A percentile compares a stretch with the other conserved stretches of the same genome.
Conservation (phyloP, 176 grass and related monocot species). For the Triticum urartu region DNA sequence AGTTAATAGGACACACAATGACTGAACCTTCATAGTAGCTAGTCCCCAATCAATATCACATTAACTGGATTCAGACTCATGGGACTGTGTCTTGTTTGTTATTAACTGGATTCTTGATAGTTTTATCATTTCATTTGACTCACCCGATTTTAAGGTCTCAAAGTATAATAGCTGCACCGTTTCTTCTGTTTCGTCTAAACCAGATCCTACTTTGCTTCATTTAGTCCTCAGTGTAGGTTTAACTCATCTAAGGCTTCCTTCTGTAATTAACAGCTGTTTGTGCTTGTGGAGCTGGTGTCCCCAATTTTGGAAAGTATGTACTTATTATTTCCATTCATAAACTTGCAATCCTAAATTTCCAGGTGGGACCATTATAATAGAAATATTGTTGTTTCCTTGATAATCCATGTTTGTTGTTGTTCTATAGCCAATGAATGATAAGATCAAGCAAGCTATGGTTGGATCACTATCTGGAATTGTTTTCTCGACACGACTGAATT, state of each 20-base stretch:
- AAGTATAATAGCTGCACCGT: background rate
- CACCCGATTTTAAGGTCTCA: background rate
- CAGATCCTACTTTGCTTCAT: slow-evolving; percentile 11
- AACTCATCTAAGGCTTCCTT: background rate
- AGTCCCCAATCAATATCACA: background rate
- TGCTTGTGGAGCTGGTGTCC: slow-evolving; percentile 72
- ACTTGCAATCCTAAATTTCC: slow-evolving; percentile 75
- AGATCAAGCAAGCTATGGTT: slow-evolving; percentile 72
- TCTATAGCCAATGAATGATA: slow-evolving; percentile 60
- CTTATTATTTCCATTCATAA: slow-evolving; percentile 87
- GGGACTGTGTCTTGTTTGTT: background rate
- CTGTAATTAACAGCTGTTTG: slow-evolving; percentile 57
- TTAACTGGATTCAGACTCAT: background rate
- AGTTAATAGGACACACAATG: background rate
- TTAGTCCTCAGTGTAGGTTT: background rate
- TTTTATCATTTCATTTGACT: background rate
- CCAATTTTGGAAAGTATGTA: slow-evolving; percentile 90
- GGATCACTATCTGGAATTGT: slow-evolving; percentile 81
- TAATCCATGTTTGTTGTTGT: slow-evolving; percentile 28
- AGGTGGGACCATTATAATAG: slow-evolving; percentile 43
- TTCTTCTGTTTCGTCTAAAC: background rate
- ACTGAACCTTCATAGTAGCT: background rate
- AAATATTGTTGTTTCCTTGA: slow-evolving; percentile 16
- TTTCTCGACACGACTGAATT: background rate
- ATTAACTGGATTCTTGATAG: background rate